Base-by-base conservation (phyloP, 2,329 filamentous ascomycete genomes). In the Dactylellina haptotyla region DNA sequence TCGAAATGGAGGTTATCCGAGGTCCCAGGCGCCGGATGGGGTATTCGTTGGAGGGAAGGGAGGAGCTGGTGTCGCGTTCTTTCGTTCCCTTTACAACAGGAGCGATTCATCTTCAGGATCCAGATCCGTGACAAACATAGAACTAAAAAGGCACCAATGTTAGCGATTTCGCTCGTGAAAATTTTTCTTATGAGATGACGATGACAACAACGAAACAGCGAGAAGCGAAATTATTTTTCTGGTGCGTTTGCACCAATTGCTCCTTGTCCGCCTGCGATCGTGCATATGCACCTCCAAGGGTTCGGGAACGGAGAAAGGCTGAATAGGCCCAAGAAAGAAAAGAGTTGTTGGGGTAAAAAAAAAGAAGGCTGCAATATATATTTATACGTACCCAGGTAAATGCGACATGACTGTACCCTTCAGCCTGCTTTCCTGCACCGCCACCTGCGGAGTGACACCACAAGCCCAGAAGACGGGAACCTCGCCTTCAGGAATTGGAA, bases 371-470 rank as follows among this genome's bases (percentile, higher is more conserved):
- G 41, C 45, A 64, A 39, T 39, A 10, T 3, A 3, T 39, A 14
- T 39, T 50, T 63, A 46, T 72, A 65, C 67, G 46, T 84, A 82
- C 30, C 83, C 83, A 1, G 87, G 85, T 9, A 84, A 84, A 80
- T 90, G 88, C 0, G 84, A 85, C 82, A 90, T 87, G 1, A 89
- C 82, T 0, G 82, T 81, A 0, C 88, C 88, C 50, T 85, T 77
- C 48, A 88, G 77, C 5, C 79, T 80, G 3, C 86, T 85, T 65
- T 81, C 82, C 83, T 88, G 84, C 0, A 89, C 85, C 12, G 87
- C 87, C 77, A 88, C 85, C 77, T 89, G 87, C 1, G 88, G 87
- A 37, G 88, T 89, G 9, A 89, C 87, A 32, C 87, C 87, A 77
- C 87, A 90, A 0, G 86, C 88, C 87, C 87, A 86, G 75, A 87